Base-by-base conservation (phyloP, 768 basidiomycete genomes). In the Mrakia frigida region DNA sequence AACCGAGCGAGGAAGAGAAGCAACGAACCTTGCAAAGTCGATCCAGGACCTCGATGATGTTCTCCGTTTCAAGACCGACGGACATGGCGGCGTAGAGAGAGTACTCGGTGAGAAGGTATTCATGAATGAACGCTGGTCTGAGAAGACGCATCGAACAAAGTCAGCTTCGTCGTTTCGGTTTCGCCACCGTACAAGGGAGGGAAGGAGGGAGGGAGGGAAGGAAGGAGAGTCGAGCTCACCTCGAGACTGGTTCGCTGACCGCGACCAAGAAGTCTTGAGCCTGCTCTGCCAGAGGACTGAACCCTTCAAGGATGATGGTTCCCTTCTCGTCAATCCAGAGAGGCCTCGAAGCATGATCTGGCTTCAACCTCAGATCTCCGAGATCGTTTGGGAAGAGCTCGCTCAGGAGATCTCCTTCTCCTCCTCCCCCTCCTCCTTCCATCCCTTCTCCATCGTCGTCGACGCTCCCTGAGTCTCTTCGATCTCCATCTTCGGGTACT, bases 81-180 rank as follows among this genome's bases (percentile, higher is more conserved):
- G 96, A 98, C 78, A 99, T 96, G 70, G 97, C 97, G 77, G 97
- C 97, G 84, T 99, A 98, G 23, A 99, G 86, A 25, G 96, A 98
- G 84, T 98, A 97, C 63, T 94, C 91, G 75, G 96, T 98, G 82
- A 99, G 89, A 85, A 96, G 94, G 87, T 98, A 99, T 86, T 98
- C 97, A 85, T 99, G 96, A 79, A 98, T 95, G 85, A 96, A 94
- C 68, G 93, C 90, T 72, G 97, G 97, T 86, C 96, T 96, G 79
- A 21, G 74, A 13, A 74, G 74, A 41, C 41, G 73, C 65, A 80
- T 50, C 39, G 21, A 41, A 25, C 31, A 33, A 25, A 46, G 41
- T 68, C 65, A 68, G 65, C 65, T n/a, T 21, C 21, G n/a, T n/a
- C n/a, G n/a, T n/a, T n/a, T n/a, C 18, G 18, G 25, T 39, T 18